phyloP scores from a whole-genome alignment of 345 rosid genomes.

The Eutrema japonicum region DNA sequence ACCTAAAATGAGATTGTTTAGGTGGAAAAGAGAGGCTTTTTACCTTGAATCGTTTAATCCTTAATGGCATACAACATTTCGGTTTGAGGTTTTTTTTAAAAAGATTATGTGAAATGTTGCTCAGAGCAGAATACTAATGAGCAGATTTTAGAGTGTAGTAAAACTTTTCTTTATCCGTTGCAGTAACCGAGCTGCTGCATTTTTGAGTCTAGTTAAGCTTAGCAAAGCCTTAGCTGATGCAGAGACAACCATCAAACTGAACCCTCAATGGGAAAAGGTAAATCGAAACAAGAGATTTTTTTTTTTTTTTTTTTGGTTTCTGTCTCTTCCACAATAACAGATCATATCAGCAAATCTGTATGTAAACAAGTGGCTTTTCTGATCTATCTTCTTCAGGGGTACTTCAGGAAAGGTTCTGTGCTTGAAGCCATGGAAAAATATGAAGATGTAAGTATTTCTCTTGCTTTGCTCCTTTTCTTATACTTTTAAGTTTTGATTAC shows the following conservation, averaged over 20 bases:
- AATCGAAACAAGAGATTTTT: neutral
- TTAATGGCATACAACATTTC: neutral
- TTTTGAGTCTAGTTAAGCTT: slow-evolving; percentile 84
- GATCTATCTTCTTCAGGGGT: slow-evolving; percentile 58
- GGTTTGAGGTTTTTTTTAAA: neutral
- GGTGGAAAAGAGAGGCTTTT: neutral
- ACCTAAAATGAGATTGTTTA: neutral
- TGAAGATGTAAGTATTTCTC: slow-evolving; percentile 63
- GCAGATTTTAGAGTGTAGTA: neutral
- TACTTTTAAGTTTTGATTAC: neutral
- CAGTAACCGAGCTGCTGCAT: slow-evolving; percentile 99
- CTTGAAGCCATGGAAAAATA: slow-evolving; percentile 95
- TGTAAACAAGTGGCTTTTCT: neutral
- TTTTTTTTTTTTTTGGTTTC: neutral
- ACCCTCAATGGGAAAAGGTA: slow-evolving; percentile 98
- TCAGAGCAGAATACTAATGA: slow-evolving; percentile 6
- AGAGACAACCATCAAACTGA: slow-evolving; percentile 76
- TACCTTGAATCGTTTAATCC: neutral
- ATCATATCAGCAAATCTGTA: neutral
- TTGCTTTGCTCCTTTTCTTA: slow-evolving; percentile 15
- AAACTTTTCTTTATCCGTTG: neutral
- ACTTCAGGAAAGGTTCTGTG: slow-evolving; percentile 95
- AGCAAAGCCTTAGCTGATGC: slow-evolving; percentile 94
- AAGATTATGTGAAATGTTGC: slow-evolving; percentile 19
- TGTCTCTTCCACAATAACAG: neutral